A percentile compares a stretch with the other conserved stretches of the same genome.
Evolutionary conservation across 208 protist genomes (phyloP).

Genomic region (Leishmania guyanensis): DNA sequence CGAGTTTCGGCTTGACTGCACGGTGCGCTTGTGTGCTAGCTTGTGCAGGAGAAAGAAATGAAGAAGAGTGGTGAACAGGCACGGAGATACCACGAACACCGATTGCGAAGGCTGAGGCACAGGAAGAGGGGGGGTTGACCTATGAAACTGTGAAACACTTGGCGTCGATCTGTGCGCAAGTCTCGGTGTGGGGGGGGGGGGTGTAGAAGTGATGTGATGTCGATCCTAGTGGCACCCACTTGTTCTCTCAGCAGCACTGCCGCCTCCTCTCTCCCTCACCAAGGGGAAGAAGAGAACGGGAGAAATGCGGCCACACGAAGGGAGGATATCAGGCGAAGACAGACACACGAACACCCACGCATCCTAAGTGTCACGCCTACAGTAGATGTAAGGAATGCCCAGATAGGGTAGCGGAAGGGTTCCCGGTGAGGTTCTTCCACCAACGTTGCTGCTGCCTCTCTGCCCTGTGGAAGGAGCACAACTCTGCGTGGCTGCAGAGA

Average conservation of each 20-base stretch:
- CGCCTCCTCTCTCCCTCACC: not conserved
- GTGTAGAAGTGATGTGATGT: not conserved
- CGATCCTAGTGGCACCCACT: not conserved
- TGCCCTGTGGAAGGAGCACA: not conserved
- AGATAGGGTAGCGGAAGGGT: not conserved
- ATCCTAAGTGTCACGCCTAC: not conserved
- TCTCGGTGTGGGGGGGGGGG: not conserved
- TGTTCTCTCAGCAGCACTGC: not conserved
- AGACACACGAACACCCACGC: not conserved
- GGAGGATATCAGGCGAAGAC: not conserved
- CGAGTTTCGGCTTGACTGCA: not conserved
- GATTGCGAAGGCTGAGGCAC: not conserved
- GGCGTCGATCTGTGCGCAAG: not conserved
- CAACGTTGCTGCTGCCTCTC: not conserved
- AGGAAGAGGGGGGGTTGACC: not conserved
- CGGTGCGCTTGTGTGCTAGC: not conserved
- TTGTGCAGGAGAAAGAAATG: not conserved
- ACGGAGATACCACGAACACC: not conserved
- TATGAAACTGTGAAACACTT: not conserved
- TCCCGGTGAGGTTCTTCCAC: not conserved
- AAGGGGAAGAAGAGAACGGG: not conserved
- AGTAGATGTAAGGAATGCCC: not conserved
- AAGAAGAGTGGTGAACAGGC: not conserved
- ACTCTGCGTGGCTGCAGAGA: not conserved
- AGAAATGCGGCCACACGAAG: not conserved